phyloP scores from a whole-genome alignment of 495 filamentous ascomycete genomes.

The Paragyromitra xinjiangensis region DNA sequence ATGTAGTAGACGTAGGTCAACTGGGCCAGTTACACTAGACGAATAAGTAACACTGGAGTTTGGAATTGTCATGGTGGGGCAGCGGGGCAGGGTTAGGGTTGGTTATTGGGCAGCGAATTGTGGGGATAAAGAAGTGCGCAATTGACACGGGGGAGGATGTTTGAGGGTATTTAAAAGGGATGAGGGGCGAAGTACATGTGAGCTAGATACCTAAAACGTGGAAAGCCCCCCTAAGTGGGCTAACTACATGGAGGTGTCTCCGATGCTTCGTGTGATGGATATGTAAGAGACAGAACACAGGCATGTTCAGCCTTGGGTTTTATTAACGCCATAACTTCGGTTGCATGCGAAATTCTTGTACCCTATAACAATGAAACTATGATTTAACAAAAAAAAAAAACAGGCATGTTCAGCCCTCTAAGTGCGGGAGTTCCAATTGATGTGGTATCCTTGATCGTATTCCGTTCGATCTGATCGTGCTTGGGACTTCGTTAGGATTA shows the following conservation, averaged over 20 bases:
- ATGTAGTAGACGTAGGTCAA: slow-evolving; percentile 81
- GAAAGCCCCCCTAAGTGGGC: background rate
- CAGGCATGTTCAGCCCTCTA: no score
- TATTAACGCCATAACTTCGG: no score
- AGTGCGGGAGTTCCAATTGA: background rate
- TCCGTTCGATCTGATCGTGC: background rate
- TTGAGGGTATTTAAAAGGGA: slow-evolving; percentile 1
- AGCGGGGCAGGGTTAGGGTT: slow-evolving; percentile 20
- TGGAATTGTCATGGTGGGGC: slow-evolving; percentile 49
- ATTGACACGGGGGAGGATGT: background rate
- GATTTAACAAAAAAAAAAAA: no score
- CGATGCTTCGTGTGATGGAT: background rate
- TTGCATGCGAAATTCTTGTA: no score
- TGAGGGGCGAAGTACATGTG: background rate
- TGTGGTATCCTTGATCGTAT: background rate
- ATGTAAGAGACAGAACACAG: no score
- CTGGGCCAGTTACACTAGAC: slow-evolving; percentile 64
- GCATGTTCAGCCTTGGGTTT: no score
- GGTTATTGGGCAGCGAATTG: background rate
- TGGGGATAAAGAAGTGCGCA: background rate
- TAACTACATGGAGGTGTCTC: background rate
- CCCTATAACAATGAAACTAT: no score
- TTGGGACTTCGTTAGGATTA: no score
- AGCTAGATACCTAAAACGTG: background rate
- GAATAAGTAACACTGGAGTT: slow-evolving; percentile 62